Conservation (phyloP, 2,329 filamentous ascomycete species). For the Xylariomycetidae sp. region DNA sequence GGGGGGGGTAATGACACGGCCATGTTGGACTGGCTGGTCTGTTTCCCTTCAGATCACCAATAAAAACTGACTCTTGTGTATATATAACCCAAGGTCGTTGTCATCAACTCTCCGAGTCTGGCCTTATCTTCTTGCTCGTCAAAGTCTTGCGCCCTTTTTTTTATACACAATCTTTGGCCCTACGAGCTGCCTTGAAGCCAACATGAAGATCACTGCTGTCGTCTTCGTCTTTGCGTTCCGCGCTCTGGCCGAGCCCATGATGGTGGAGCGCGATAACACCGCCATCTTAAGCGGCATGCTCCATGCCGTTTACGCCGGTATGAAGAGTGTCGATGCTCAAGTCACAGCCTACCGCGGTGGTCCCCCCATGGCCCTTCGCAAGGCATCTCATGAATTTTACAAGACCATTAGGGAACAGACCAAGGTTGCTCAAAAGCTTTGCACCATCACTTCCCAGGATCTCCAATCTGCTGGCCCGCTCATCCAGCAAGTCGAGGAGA, state of each 20-base stretch:
- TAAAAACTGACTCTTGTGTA: too few relatives aligned
- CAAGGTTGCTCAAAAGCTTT: background rate
- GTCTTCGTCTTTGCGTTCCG: constrained; percentile 1
- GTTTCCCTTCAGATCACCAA: too few relatives aligned
- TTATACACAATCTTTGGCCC: too few relatives aligned
- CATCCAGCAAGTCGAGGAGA: background rate
- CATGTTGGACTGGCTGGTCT: too few relatives aligned
- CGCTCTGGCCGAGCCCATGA: background rate
- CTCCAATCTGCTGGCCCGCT: constrained; percentile 6
- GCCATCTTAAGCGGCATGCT: constrained; percentile 4
- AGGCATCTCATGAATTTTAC: constrained; percentile 5
- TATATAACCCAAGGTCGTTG: too few relatives aligned
- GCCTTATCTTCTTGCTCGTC: too few relatives aligned
- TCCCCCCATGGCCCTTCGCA: constrained; percentile 5
- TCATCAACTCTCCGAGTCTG: too few relatives aligned
- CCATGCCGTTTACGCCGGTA: constrained; percentile 2
- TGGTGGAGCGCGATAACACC: constrained; percentile 1
- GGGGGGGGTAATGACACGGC: too few relatives aligned
- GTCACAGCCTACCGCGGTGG: constrained; percentile 7
- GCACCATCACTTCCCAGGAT: constrained; percentile 12
- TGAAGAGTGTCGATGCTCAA: constrained; percentile 10
- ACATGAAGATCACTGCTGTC: constrained; percentile 9
- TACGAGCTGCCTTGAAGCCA: constrained; percentile 1
- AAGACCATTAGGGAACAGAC: constrained; percentile 3
- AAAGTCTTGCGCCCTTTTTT: too few relatives aligned